Conservation (phyloP, 2,329 filamentous ascomycete genomes). For the Pleoardoris graminearum region DNA sequence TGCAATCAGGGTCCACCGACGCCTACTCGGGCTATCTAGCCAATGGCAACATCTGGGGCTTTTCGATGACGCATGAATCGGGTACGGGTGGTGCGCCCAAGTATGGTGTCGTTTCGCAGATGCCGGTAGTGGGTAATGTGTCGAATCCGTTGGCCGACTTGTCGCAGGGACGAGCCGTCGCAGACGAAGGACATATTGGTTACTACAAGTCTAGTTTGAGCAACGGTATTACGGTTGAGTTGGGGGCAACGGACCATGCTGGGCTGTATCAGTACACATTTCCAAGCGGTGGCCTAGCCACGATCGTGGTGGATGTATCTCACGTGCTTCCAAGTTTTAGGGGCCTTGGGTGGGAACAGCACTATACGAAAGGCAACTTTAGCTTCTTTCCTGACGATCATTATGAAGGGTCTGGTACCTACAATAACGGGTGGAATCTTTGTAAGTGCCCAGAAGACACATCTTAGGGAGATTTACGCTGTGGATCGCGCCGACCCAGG, state of each 20-base stretch:
- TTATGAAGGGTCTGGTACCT: slow-evolving; percentile 65
- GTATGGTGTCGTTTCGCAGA: slow-evolving; percentile 42
- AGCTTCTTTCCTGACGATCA: slow-evolving; percentile 54
- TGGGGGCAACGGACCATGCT: slow-evolving; percentile 60
- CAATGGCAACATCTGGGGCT: slow-evolving; percentile 38
- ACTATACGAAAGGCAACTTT: slow-evolving; percentile 64
- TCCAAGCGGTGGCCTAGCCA: slow-evolving; percentile 45
- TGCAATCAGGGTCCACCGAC: slow-evolving; percentile 33
- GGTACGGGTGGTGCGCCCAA: slow-evolving; percentile 43
- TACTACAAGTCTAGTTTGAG: slow-evolving; percentile 62
- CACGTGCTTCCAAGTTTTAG: slow-evolving; percentile 65
- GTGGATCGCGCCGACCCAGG: not conserved
- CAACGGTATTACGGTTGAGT: slow-evolving; percentile 60
- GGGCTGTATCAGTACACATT: slow-evolving; percentile 65
- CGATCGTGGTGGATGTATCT: slow-evolving; percentile 66
- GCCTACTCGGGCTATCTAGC: slow-evolving; percentile 44
- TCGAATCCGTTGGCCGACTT: slow-evolving; percentile 60
- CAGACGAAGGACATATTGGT: slow-evolving; percentile 62
- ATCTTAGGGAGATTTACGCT: not conserved
- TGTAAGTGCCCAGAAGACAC: slow-evolving; percentile 22
- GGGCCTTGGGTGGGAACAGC: slow-evolving; percentile 63
- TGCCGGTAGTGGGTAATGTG: slow-evolving; percentile 35
- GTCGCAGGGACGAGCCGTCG: slow-evolving; percentile 54
- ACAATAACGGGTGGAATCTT: slow-evolving; percentile 69
- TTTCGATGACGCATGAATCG: slow-evolving; percentile 43